These are phyloP conservation scores for Arachnopeziza araneosa DNA, from an alignment of 2,329 filamentous ascomycete species.

Conservation along the genomic window DNA sequence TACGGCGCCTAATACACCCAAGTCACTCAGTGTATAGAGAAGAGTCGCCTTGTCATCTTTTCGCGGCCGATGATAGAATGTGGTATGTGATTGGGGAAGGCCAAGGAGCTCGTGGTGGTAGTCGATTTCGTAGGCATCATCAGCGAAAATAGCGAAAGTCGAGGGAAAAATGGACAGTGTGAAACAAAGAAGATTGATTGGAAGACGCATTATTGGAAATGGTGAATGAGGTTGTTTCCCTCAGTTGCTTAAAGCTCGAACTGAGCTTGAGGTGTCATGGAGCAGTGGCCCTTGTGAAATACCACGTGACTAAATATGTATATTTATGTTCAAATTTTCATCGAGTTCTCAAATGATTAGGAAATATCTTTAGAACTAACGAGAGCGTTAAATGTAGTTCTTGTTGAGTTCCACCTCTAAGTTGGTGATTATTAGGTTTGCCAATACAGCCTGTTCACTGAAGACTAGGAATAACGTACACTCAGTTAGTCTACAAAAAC, in stretches of 20 bases:
- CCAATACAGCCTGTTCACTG: too few species aligned
- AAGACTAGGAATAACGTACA: too few species aligned
- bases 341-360: too few species aligned
- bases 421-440: too few species aligned
- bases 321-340: too few species aligned
- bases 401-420: too few species aligned
- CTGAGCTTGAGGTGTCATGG: not conserved
- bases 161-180: constrained; percentile 28
- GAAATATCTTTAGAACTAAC: too few species aligned
- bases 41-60: constrained; percentile 79
- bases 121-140: constrained; percentile 88
- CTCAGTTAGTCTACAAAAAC: too few species aligned
- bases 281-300: not conserved
- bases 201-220: constrained; percentile 23
- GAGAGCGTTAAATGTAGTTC: too few species aligned
- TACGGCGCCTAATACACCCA: constrained; percentile 77
- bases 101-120: constrained; percentile 90
- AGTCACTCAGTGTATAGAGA: constrained; percentile 84
- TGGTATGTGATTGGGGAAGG: constrained; percentile 72
- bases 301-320: too few species aligned
- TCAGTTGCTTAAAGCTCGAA: not conserved
- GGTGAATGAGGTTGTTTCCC: not conserved
- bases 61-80: constrained; percentile 90
- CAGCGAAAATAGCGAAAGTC: constrained; percentile 65
- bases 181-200: constrained; percentile 25